Evolutionary conservation across 2,329 filamentous ascomycete genomes (phyloP).

Genomic region (Alternaria rosae): DNA sequence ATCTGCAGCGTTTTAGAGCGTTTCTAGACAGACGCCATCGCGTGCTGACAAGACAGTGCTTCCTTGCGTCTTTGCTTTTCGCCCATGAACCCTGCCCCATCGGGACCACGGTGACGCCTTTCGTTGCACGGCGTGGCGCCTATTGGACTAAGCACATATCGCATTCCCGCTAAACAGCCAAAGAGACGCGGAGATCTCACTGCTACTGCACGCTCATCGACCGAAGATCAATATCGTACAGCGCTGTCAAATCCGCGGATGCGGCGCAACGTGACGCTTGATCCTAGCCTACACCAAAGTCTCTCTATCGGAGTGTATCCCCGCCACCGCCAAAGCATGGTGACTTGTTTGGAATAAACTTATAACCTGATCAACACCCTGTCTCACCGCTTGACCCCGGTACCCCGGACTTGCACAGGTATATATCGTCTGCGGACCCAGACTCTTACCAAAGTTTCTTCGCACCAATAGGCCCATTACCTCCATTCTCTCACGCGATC

Average conservation of each 20-base stretch:
- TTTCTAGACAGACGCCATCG: conserved; percentile 39
- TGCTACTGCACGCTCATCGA: conserved; percentile 30
- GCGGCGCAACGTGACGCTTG: conserved; percentile 43
- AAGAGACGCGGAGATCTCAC: conserved; percentile 34
- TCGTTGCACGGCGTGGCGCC: conserved; percentile 18
- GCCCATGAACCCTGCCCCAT: conserved; percentile 31
- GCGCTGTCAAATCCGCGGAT: conserved; percentile 36
- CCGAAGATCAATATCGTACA: conserved; percentile 32
- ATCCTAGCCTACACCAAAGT: conserved; percentile 31
- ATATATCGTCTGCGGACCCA: conserved; percentile 42
- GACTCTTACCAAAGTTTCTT: conserved; percentile 39
- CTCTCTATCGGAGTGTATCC: conserved; percentile 13
- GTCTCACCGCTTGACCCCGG: conserved; percentile 43
- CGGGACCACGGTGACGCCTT: conserved; percentile 31
- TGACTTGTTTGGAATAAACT: conserved; percentile 21
- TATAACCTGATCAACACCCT: conserved; percentile 42
- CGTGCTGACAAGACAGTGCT: conserved; percentile 41
- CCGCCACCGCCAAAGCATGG: conserved; percentile 32
- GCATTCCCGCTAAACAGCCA: conserved; percentile 29
- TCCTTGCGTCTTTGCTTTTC: conserved; percentile 44
- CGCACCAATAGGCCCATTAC: conserved; percentile 20
- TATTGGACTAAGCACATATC: conserved; percentile 34
- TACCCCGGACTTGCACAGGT: conserved; percentile 37
- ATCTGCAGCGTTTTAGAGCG: conserved; percentile 36
- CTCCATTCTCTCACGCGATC: conserved; percentile 23